Conservation (phyloP, 2,329 filamentous ascomycete genomes). For the Botrytis medusae region DNA sequence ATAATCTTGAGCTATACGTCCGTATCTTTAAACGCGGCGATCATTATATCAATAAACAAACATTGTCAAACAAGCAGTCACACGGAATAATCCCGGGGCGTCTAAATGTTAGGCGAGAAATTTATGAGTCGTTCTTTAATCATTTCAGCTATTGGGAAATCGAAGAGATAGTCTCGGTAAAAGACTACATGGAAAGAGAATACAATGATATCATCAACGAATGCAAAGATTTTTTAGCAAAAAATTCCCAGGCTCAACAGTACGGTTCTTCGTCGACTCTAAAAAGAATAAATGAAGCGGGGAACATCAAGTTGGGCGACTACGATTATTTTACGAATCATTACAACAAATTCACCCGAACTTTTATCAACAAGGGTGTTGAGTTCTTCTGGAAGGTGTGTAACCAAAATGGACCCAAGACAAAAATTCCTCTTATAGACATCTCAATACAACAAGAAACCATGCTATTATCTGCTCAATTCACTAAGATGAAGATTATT, state of each 20-base stretch:
- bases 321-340: neutral
- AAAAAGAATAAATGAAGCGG: neutral
- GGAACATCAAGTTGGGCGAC: neutral
- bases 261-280: neutral
- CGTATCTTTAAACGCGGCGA: neutral
- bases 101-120: neutral
- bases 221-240: neutral
- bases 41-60: neutral
- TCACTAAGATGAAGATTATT: neutral
- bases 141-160: neutral
- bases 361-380: neutral
- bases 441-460: neutral
- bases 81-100: neutral
- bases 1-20: neutral
- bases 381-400: conserved; percentile 1
- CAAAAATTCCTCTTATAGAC: neutral
- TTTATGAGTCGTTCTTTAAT: neutral
- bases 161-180: neutral
- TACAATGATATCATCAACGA: conserved; percentile 1
- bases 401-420: neutral
- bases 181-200: conserved; percentile 1
- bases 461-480: neutral
- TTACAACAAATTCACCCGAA: neutral
- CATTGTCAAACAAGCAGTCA: too few species aligned
- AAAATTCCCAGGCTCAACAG: neutral